Evolutionary conservation across 805 yeast genomes (phyloP).

Genomic region (Pichia pseudocactophila): DNA sequence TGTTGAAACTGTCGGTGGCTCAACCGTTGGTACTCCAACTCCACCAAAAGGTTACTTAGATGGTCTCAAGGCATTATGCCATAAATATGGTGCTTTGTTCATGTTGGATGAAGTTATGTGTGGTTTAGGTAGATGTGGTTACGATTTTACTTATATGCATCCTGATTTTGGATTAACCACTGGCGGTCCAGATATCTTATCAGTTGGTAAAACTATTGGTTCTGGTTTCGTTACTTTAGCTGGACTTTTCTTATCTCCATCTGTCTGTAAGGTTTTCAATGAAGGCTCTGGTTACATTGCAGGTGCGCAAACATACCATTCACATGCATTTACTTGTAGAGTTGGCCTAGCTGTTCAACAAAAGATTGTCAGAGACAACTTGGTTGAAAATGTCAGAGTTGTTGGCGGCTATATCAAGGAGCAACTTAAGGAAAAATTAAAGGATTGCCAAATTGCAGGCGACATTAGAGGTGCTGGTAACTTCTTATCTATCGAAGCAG

Average conservation of each 20-base stretch:
- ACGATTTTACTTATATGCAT: constrained; percentile 32
- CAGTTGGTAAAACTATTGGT: constrained; percentile 43
- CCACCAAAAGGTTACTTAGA: constrained; percentile 40
- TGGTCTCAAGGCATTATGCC: constrained; percentile 37
- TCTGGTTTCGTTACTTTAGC: constrained; percentile 43
- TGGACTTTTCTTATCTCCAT: constrained; percentile 34
- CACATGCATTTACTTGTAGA: constrained; percentile 37
- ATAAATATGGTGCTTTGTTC: constrained; percentile 42
- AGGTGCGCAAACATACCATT: constrained; percentile 45
- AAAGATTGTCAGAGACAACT: constrained; percentile 26
- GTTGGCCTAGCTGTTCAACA: constrained; percentile 40
- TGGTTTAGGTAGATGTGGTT: constrained; percentile 47
- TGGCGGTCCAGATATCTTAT: constrained; percentile 40
- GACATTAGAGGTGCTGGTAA: constrained; percentile 58
- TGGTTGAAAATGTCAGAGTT: constrained; percentile 34
- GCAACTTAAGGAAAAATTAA: constrained; percentile 28
- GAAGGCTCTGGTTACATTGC: constrained; percentile 33
- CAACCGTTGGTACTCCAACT: constrained; percentile 37
- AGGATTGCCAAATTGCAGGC: constrained; percentile 36
- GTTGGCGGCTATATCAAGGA: constrained; percentile 36
- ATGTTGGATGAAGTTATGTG: constrained; percentile 51
- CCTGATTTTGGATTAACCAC: constrained; percentile 25
- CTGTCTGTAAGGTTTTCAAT: constrained; percentile 29
- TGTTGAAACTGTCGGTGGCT: constrained; percentile 40
- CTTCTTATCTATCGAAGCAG: constrained; percentile 51